A percentile compares a stretch with the other conserved stretches of the same genome.
These are phyloP conservation scores for Purpureocillium lavendulum DNA, from an alignment of 2,329 filamentous ascomycete genomes.

Conservation along the genomic window DNA sequence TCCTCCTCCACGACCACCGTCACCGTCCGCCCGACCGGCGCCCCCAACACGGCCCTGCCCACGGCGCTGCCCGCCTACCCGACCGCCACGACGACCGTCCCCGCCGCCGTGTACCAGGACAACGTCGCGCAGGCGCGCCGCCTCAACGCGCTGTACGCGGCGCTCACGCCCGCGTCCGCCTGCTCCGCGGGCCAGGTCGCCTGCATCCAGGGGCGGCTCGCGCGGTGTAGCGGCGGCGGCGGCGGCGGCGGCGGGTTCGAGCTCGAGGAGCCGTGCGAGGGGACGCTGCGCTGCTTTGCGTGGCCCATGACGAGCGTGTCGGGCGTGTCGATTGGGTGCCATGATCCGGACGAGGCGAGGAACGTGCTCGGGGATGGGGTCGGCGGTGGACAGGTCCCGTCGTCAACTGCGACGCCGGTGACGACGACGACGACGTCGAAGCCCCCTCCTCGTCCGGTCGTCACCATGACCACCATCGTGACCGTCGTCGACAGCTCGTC, in stretches of 20 bases:
- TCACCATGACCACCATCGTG: constrained; percentile 21
- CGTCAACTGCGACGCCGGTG: too few relatives aligned
- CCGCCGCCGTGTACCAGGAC: constrained; percentile 29
- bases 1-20: constrained; percentile 4
- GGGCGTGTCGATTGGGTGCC: constrained; percentile 43
- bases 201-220: constrained; percentile 42
- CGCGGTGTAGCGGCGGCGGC: constrained; percentile 31
- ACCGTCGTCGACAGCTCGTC: constrained; percentile 15
- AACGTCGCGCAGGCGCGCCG: constrained; percentile 35
- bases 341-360: constrained; percentile 28
- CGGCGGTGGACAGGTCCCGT: constrained; percentile 3
- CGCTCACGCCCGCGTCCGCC: constrained; percentile 33
- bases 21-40: constrained; percentile 22
- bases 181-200: constrained; percentile 40
- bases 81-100: constrained; percentile 29
- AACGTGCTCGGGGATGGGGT: constrained; percentile 28
- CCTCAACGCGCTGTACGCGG: constrained; percentile 39
- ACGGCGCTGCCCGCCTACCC: constrained; percentile 28
- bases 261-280: constrained; percentile 26
- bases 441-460: constrained; percentile 11
- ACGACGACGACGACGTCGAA: constrained; percentile 3
- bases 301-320: constrained; percentile 41
- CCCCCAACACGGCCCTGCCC: constrained; percentile 29
- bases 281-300: constrained; percentile 40
- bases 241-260: constrained; percentile 28